Evolutionary conservation across 208 protist species (phyloP), one percentile per base, ranked within the genome.

Genomic region (Vickermania ingenoplastis): DNA sequence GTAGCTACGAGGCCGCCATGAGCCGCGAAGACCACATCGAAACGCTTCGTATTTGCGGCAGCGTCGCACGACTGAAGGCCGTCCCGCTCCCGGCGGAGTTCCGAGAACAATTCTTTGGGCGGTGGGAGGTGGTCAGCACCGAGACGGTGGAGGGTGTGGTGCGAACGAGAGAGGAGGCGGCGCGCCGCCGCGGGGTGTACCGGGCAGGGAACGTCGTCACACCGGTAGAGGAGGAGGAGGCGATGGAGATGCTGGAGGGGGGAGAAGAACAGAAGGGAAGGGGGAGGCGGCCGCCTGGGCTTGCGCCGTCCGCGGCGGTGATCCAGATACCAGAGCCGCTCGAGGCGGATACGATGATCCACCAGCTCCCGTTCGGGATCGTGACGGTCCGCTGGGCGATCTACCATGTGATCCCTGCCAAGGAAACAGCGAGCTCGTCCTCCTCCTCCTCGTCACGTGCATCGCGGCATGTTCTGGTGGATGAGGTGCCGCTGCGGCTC

Each of bases 331-430:
- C 36, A 45, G 36, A 45, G 36, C 36, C 36, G 11, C 36, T 7
- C 17, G 11, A 45, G 36, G 7, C 36, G 11, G 11, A 77, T 53
- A 90, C 83, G 26, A 50, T 81, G 1, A 79, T 94, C 60, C 66
- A 71, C 28, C 79, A 79, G 7, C 69, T 94, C 31, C 83, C 83
- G n/a, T 94, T 94, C 65, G 87, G 87, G 25, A 77, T 94, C 24
- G 67, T 94, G 36, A 91, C 79, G 41, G 65, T 94, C 29, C 83
- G 87, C 14, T 94, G 87, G 87, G 69, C 81, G 27, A 70, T 94
- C 28, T 94, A 94, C 59, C 69, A 67, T 0, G 53, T 11, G 7
- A 14, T 36, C 57, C n/a, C 14, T 21, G 31, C 14, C n/a, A 41
- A 41, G 24, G 27, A 4, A 2, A 41, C 50, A 3, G 28, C 25